phyloP scores from a whole-genome alignment of 2,329 filamentous ascomycete species.

The Ceratocystis papillata region DNA sequence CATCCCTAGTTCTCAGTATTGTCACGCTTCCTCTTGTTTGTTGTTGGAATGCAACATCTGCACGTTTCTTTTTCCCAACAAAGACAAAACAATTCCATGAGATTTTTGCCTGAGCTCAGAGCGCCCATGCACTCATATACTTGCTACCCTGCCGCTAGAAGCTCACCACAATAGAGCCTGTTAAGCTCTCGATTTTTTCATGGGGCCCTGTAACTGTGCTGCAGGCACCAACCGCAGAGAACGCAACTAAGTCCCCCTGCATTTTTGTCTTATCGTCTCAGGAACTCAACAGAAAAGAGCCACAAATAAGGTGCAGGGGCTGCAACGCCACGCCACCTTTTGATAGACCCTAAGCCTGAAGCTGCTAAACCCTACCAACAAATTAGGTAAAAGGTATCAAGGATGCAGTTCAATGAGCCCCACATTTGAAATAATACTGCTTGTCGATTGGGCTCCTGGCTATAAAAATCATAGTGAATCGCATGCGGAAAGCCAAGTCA shows the following conservation, averaged over 20 bases:
- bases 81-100: not conserved
- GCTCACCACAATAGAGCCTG: not conserved
- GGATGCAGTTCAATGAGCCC: rapidly evolving
- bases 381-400: no score
- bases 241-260: not conserved
- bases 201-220: not conserved
- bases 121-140: not conserved
- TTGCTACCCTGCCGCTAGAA: not conserved
- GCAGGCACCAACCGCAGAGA: slow-evolving; percentile 1
- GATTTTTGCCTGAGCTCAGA: not conserved
- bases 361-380: not conserved
- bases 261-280: not conserved
- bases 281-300: slow-evolving; percentile 7
- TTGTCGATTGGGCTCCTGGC: no score
- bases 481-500: no score
- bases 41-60: not conserved
- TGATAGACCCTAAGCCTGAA: not conserved
- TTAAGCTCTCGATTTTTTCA: not conserved
- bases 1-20: not conserved
- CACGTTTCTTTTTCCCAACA: slow-evolving; percentile 9
- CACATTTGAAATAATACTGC: no score
- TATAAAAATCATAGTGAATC: no score
- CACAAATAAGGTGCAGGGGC: not conserved
- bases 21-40: not conserved
- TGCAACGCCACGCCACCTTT: slow-evolving; percentile 1